phyloP scores from a whole-genome alignment of 140 eudicot species.

The Cichorium intybus region DNA sequence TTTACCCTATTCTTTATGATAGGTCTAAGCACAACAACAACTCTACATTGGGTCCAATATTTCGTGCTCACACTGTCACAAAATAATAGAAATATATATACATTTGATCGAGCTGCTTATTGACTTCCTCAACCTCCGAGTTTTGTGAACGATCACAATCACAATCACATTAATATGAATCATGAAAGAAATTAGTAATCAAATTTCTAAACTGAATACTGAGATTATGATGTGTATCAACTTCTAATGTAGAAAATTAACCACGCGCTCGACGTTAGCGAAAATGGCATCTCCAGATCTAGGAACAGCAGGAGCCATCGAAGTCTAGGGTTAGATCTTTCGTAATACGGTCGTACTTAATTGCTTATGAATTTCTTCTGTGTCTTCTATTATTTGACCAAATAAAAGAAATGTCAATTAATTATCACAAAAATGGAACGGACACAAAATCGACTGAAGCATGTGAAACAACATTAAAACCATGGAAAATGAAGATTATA shows the following conservation, averaged over 20 bases:
- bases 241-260: conserved; percentile 4
- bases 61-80: too few relatives aligned
- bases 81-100: too few relatives aligned
- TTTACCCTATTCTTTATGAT: too few relatives aligned
- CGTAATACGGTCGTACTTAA: conserved; percentile 4
- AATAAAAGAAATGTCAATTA: not conserved
- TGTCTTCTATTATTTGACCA: not conserved
- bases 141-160: conserved; percentile 42
- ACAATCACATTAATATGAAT: not conserved
- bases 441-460: conserved; percentile 1
- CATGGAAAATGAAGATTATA: not conserved
- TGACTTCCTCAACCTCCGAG: too few relatives aligned
- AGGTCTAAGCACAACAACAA: too few relatives aligned
- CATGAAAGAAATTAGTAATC: not conserved
- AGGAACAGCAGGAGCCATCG: conserved; percentile 60
- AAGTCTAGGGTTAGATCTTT: not conserved
- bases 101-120: too few relatives aligned
- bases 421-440: not conserved
- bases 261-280: conserved; percentile 62
- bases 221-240: not conserved
- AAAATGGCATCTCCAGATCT: conserved; percentile 64
- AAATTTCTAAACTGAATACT: not conserved
- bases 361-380: not conserved
- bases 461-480: not conserved
- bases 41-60: too few relatives aligned